These are phyloP conservation scores for Botrytis deweyae DNA, from an alignment of 2,329 filamentous ascomycete species.

Conservation along the genomic window DNA sequence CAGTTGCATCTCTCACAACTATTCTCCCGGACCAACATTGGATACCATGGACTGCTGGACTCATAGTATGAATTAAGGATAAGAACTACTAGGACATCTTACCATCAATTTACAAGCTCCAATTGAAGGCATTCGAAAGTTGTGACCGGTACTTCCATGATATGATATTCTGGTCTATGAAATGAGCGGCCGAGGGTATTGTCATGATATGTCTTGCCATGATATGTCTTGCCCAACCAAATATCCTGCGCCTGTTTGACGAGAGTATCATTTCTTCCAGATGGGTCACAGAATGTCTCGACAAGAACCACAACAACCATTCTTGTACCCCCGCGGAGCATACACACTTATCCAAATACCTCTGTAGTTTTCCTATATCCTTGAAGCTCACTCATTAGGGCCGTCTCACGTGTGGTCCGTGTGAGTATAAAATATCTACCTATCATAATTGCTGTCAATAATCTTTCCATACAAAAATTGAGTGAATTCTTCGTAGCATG, in stretches of 20 bases:
- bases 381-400: background rate
- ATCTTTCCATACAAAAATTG: background rate
- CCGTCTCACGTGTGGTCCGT: conserved; percentile 8
- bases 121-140: background rate
- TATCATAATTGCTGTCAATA: background rate
- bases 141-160: background rate
- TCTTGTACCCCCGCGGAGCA: background rate
- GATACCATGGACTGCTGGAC: background rate
- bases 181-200: background rate
- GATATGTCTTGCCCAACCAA: background rate
- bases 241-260: background rate
- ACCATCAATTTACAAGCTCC: background rate
- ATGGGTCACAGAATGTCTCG: background rate
- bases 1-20: background rate
- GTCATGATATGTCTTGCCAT: background rate
- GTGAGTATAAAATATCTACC: background rate
- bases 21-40: background rate
- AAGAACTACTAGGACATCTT: background rate
- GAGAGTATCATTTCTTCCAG: background rate
- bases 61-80: background rate
- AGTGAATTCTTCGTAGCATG: background rate
- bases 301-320: background rate
- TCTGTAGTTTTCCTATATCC: background rate
- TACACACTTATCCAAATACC: background rate
- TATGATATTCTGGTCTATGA: background rate